Conservation (phyloP, 495 filamentous ascomycete genomes). For the Rusavskia elegans region DNA sequence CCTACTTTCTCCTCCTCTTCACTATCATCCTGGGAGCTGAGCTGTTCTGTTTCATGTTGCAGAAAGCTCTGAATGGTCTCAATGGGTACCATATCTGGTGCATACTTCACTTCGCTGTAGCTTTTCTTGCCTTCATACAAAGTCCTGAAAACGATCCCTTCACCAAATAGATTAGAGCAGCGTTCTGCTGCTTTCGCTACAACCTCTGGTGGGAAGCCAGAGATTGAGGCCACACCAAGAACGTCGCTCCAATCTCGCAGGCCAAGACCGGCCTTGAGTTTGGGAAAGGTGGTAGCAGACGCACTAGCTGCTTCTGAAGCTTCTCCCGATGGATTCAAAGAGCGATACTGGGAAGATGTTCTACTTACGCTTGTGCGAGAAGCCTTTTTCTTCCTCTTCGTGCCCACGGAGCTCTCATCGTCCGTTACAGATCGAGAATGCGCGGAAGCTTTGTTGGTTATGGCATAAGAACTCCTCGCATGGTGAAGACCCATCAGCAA, state of each 20-base stretch:
- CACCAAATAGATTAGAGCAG: conserved; percentile 53
- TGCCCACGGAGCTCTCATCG: not conserved
- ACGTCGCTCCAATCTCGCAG: conserved; percentile 71
- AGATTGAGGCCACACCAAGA: conserved; percentile 54
- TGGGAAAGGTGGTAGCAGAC: not conserved
- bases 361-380: not conserved
- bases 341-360: not conserved
- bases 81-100: not conserved
- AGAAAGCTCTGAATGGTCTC: not conserved
- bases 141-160: conserved; percentile 44
- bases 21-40: not conserved
- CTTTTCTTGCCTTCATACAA: conserved; percentile 27
- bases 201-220: conserved; percentile 43
- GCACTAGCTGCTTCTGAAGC: not conserved
- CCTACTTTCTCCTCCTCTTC: conserved; percentile 8
- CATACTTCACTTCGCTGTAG: not conserved
- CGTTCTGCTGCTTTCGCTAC: conserved; percentile 49
- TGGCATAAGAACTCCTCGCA: conserved; percentile 30
- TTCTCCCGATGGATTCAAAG: not conserved
- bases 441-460: conserved; percentile 13
- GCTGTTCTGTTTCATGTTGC: not conserved
- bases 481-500: conserved; percentile 53
- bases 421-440: conserved; percentile 9
- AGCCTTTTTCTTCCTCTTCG: not conserved
- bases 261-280: conserved; percentile 17